phyloP scores from a whole-genome alignment of 2,329 filamentous ascomycete genomes.

The Pestalotiopsis fici region DNA sequence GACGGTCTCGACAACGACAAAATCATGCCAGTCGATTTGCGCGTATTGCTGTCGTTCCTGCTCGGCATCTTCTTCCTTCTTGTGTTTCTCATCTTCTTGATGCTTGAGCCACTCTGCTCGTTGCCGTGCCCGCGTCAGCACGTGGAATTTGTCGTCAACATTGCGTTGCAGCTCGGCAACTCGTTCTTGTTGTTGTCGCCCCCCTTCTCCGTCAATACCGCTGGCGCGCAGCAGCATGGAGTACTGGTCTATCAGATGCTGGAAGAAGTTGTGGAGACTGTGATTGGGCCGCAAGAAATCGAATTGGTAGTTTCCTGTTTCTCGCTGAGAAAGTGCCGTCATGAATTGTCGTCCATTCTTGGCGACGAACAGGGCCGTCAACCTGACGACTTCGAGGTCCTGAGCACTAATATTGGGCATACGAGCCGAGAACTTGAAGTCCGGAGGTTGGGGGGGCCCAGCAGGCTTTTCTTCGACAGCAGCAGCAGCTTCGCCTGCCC shows the following conservation, averaged over 20 bases:
- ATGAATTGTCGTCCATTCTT: slow-evolving; percentile 92
- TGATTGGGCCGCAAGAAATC: slow-evolving; percentile 95
- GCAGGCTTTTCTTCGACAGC: slow-evolving; percentile 66
- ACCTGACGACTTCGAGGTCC: slow-evolving; percentile 72
- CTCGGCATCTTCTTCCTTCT: slow-evolving; percentile 86
- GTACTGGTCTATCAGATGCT: slow-evolving; percentile 90
- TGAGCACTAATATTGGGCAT: slow-evolving; percentile 98
- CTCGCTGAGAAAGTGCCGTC: slow-evolving; percentile 84
- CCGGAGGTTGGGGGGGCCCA: slow-evolving; percentile 81
- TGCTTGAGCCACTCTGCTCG: slow-evolving; percentile 86
- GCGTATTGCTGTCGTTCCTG: slow-evolving; percentile 75
- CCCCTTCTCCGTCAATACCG: slow-evolving; percentile 65
- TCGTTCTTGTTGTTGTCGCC: slow-evolving; percentile 71
- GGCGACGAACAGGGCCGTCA: slow-evolving; percentile 90
- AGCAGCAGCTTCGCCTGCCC: slow-evolving; percentile 62
- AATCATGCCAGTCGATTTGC: slow-evolving; percentile 97
- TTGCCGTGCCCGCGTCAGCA: slow-evolving; percentile 79
- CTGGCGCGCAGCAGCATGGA: slow-evolving; percentile 72
- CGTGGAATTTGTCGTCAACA: slow-evolving; percentile 74
- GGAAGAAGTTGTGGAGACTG: slow-evolving; percentile 95
- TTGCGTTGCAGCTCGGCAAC: slow-evolving; percentile 74
- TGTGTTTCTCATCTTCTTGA: slow-evolving; percentile 81
- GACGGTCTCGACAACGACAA: slow-evolving; percentile 93
- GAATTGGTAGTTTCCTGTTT: slow-evolving; percentile 90
- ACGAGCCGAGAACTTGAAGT: slow-evolving; percentile 90